Conservation (phyloP, 164 flowering plant genomes). For the Tinospora cordifolia region DNA sequence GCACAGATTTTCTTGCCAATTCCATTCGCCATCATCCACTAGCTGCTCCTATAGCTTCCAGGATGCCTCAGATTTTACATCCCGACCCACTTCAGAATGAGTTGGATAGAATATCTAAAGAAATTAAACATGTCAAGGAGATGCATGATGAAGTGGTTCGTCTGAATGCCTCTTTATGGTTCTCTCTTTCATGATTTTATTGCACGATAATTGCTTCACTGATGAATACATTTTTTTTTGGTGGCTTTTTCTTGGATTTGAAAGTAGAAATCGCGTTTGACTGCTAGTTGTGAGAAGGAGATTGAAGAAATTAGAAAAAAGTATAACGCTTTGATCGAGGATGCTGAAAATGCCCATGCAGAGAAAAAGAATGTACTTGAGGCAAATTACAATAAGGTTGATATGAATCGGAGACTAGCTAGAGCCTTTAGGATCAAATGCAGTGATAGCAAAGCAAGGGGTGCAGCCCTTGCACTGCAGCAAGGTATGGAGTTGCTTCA, state of each 20-base stretch:
- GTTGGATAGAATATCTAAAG: constrained; percentile 40
- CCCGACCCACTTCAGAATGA: constrained; percentile 61
- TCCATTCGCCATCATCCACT: constrained; percentile 17
- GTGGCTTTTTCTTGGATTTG: constrained; percentile 8
- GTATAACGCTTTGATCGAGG: constrained; percentile 39
- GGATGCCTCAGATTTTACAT: constrained; percentile 11
- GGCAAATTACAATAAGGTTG: constrained; percentile 29
- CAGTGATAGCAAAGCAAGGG: constrained; percentile 25
- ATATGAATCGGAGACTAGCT: constrained; percentile 50
- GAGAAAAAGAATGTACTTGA: constrained; percentile 35
- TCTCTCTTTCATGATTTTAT: not conserved
- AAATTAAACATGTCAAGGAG: constrained; percentile 32
- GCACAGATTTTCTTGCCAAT: constrained; percentile 15
- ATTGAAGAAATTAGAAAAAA: constrained; percentile 51
- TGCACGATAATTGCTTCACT: not conserved
- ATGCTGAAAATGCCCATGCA: constrained; percentile 37
- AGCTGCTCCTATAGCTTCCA: constrained; percentile 16
- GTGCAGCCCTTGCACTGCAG: constrained; percentile 10
- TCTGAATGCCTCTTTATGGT: constrained; percentile 8
- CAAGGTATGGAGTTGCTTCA: not conserved
- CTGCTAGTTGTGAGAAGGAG: constrained; percentile 60
- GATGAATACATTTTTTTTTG: not conserved
- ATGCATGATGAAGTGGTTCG: constrained; percentile 51
- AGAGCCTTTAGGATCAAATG: constrained; percentile 47
- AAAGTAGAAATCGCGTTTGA: constrained; percentile 46